phyloP scores from a whole-genome alignment of 805 yeast genomes.

The Jamesozyma rosinii region DNA sequence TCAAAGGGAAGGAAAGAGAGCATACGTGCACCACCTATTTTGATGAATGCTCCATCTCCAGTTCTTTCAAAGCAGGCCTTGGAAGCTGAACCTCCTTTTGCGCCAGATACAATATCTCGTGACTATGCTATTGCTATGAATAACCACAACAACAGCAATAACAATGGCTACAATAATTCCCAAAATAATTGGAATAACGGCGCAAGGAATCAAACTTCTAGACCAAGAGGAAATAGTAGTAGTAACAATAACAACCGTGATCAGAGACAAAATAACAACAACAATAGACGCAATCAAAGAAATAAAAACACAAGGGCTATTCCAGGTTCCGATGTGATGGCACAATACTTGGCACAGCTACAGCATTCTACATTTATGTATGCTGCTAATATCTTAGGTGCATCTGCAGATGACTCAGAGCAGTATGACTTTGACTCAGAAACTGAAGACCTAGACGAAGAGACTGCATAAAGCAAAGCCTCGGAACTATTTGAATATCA shows the following conservation, averaged over 20 bases:
- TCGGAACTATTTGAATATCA: too few species aligned
- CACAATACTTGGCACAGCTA: conserved; percentile 65
- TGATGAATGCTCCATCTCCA: conserved; percentile 6
- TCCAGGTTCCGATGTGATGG: conserved; percentile 68
- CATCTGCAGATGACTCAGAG: conserved; percentile 32
- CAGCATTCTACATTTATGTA: conserved; percentile 53
- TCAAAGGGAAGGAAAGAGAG: not conserved
- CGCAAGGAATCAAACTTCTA: not conserved
- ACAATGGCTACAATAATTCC: not conserved
- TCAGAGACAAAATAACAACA: conserved; percentile 3
- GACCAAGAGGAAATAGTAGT: not conserved
- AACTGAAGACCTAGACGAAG: too few species aligned
- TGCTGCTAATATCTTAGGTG: conserved; percentile 45
- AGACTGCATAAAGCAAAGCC: too few species aligned
- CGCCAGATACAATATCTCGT: conserved; percentile 20
- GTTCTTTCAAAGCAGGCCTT: conserved; percentile 12
- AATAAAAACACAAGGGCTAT: conserved; percentile 17
- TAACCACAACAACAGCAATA: not conserved
- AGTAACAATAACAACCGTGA: conserved; percentile 1
- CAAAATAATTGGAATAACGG: not conserved
- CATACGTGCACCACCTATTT: not conserved
- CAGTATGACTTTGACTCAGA: too few species aligned
- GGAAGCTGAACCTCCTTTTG: conserved; percentile 20
- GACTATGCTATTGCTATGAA: conserved; percentile 7
- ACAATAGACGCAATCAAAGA: not conserved